Evolutionary conservation across 1,284 basidiomycete species (phyloP), one percentile per base, ranked within the genome.

Genomic region (Pseudozyma tsukubaensis): DNA sequence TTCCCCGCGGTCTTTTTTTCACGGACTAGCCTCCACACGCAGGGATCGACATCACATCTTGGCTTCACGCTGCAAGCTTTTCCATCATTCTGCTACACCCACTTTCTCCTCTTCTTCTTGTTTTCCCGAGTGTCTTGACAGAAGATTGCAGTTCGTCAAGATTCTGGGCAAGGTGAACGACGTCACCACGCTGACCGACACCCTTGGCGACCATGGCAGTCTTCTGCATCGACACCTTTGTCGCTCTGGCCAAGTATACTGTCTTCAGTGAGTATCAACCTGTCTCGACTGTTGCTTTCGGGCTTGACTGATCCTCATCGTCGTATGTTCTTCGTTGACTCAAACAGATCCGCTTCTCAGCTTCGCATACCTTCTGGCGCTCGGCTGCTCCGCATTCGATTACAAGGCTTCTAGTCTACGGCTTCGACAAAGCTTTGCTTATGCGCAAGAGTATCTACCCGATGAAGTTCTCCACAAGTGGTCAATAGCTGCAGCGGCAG

Each of bases 341-440:
- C 21, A 11, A 4, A 5, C 34, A 72, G 69, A 71, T 19, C 72
- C 72, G 7, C 35, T 75, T n/a, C n/a, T 64, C 11, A 54, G 59
- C 37, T 4, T 71, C 19, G 56, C 44, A 16, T 67, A 56, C 24
- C 24, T 74, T 12, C 14, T 47, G 1, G 32, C 54, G 0, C 47
- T 68, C 11, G 48, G 43, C 13, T 68, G 60, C 61, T 50, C 57
- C 16, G 5, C n/a, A 6, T 16, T 54, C 19, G n/a, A 13, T 16
- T 65, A 58, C 58, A 47, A 54, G 11, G 21, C 58, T 4, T 50
- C 50, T 5, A 54, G 50, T 34, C 6, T 45, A 36, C 44, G 50
- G 35, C 19, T 61, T 9, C 50, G 19, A 18, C 32, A 37, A 18
- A n/a, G 36, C 2, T 52, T 72, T 37, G 16, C 14, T 6, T 32